Evolutionary conservation across 108 stramenopile genomes (phyloP).

Genomic region (Pelagomonas calceolata): DNA sequence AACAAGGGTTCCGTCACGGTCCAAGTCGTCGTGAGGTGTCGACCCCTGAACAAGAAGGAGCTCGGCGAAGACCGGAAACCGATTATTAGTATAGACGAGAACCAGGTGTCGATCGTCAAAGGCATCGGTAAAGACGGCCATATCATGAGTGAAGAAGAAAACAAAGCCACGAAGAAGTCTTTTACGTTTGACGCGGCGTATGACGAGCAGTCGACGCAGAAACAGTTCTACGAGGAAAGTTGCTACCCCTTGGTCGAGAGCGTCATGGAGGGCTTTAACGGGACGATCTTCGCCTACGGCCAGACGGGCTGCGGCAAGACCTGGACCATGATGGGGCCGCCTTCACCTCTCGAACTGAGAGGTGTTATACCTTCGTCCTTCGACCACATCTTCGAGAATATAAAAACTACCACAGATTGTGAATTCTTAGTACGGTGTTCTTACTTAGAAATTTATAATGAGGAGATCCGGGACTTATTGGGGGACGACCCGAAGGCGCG

Average conservation of each 20-base stretch:
- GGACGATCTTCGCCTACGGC: slow-evolving; percentile 57
- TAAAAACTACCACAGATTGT: slow-evolving; percentile 17
- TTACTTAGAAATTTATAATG: slow-evolving; percentile 58
- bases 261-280: slow-evolving; percentile 51
- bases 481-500: slow-evolving; percentile 20
- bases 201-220: slow-evolving; percentile 43
- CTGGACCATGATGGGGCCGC: slow-evolving; percentile 40
- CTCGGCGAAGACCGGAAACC: slow-evolving; percentile 5
- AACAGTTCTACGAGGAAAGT: slow-evolving; percentile 36
- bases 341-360: slow-evolving; percentile 22
- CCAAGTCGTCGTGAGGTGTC: slow-evolving; percentile 46
- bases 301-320: slow-evolving; percentile 46
- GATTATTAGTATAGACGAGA: slow-evolving; percentile 21
- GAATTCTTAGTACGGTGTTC: slow-evolving; percentile 55
- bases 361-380: slow-evolving; percentile 52
- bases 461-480: slow-evolving; percentile 52
- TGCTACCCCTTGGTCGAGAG: slow-evolving; percentile 36
- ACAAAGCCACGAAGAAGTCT: slow-evolving; percentile 18
- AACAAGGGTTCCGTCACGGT: slow-evolving; percentile 20
- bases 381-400: slow-evolving; percentile 46
- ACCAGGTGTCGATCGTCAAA: not conserved
- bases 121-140: not conserved
- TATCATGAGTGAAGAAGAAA: not conserved
- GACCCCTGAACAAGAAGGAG: slow-evolving; percentile 43
- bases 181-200: slow-evolving; percentile 49